Base-by-base conservation (phyloP, 495 filamentous ascomycete genomes). In the Pseudotulostoma volvatum region DNA sequence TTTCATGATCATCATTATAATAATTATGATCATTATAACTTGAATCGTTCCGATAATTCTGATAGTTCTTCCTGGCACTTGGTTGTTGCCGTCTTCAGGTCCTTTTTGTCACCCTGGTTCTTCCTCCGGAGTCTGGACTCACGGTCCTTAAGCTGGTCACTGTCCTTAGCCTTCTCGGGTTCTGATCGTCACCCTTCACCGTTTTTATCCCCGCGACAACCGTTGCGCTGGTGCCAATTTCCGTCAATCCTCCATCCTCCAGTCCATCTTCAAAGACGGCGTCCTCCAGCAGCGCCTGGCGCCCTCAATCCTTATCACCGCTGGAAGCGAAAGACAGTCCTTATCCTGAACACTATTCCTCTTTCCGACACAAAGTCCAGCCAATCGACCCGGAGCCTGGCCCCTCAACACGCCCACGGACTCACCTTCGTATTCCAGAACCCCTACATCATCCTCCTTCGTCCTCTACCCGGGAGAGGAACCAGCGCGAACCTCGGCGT, bases 231-330 rank as follows among this genome's bases (percentile, higher is more conserved):
- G n/a, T n/a, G n/a, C n/a, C n/a, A n/a, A n/a, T 14, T 38, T 30
- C 23, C 20, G 25, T 20, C 33, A 36, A 25, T 34, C 37, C 13
- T 30, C 38, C 34, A 28, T 32, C 36, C 44, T 41, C 37, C 44
- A 41, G 36, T 45, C 9, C 33, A 30, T 48, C 42, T 19, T 34
- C 46, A 43, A 58, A 56, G 47, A 64, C 59, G 57, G 54, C 59
- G 48, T 58, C 55, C 44, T 53, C 51, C 42, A 41, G 46, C 34
- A 11, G 31, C 43, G 34, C 43, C 37, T 41, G 41, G 44, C 40
- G 41, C 37, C 36, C 48, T 39, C 47, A 39, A 31, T 7, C 45
- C 30, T 14, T 52, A 52, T 44, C 51, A 46, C 47, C 59, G 58
- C 45, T 52, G 55, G 49, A 53, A 49, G 46, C 43, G 46, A 47